Conservation (phyloP, 352 stramenopile species). For the Phytophthora citrophthora region DNA sequence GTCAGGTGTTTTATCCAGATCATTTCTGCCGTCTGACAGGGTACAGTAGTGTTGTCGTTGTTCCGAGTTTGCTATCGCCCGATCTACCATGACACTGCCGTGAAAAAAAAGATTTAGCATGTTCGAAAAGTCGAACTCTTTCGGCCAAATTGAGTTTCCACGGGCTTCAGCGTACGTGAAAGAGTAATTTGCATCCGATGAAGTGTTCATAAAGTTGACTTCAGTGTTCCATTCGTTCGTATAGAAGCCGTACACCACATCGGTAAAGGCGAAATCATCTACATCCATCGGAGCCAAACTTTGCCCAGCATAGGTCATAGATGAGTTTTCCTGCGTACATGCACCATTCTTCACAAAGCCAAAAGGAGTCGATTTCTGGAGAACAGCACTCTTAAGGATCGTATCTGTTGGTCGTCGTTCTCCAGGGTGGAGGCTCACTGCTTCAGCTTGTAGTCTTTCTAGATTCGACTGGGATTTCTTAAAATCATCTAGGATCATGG, state of each 20-base stretch:
- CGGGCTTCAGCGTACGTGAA: slow-evolving; percentile 20
- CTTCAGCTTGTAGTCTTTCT: slow-evolving; percentile 28
- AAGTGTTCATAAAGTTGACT: slow-evolving; percentile 27
- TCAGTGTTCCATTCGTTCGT: slow-evolving; percentile 58
- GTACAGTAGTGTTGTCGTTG: slow-evolving; percentile 43
- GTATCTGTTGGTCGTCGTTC: slow-evolving; percentile 34
- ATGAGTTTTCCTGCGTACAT: slow-evolving; percentile 37
- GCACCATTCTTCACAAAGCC: slow-evolving; percentile 35
- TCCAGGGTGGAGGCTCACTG: slow-evolving; percentile 16
- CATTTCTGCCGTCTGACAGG: slow-evolving; percentile 34
- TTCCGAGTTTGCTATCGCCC: slow-evolving; percentile 37
- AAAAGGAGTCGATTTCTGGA: slow-evolving; percentile 34
- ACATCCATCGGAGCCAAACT: slow-evolving; percentile 40
- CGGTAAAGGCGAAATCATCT: slow-evolving; percentile 46
- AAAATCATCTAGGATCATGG: slow-evolving; percentile 51
- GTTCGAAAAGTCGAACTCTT: slow-evolving; percentile 21
- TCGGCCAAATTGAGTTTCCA: slow-evolving; percentile 17
- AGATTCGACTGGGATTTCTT: slow-evolving; percentile 40
- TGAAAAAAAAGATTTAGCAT: slow-evolving; percentile 47
- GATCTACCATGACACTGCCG: slow-evolving; percentile 47
- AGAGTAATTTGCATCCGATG: slow-evolving; percentile 18
- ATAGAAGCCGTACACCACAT: slow-evolving; percentile 51
- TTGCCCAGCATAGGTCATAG: slow-evolving; percentile 3
- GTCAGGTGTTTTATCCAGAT: slow-evolving; percentile 29
- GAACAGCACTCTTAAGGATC: slow-evolving; percentile 54